Base-by-base conservation (phyloP, 805 yeast species). In the Spathaspora hagerdaliae region DNA sequence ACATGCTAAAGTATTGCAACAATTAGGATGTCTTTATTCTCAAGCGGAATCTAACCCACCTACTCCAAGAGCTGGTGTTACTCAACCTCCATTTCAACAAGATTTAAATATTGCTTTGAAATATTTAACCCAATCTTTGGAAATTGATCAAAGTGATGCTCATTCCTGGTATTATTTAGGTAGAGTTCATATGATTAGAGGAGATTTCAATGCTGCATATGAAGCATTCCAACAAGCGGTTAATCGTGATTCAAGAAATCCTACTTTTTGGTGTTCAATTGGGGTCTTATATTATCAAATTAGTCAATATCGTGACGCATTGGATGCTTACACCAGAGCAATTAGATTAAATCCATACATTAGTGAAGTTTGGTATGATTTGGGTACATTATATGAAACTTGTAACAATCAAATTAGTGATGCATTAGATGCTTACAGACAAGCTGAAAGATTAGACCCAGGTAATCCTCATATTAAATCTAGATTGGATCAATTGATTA, bases 161-260 rank as follows among this genome's bases (percentile, higher is more conserved):
- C 96, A 94, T 58, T 83, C 96, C 29, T 94, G 99, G 99, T 94
- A 94, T 68, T 87, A 94, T 63, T 68, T 94, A 41, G 99, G 99
- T 41, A 81, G 98, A 54, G 96, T 95, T 51, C 96, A 92, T 71
- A 92, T 94, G 98, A 85, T 96, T 35, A 81, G 92, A 58, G 90
- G 87, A 53, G 96, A 92, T 64, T 94, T 90, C 71, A 85, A 94
- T 49, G 90, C 94, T 41, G 98, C 99, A 1, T 94, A 92, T 67
- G 98, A 94, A 61, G 95, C 97, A 0, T 94, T 92, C 79, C 99
- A 94, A 71, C 97, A 91, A 64, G 98, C 98, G 10, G 99, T 94
- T 48, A 94, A 94, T 65, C 79, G 97, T 51, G 98, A 94, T 65
- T 85, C 96, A 34, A 79, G 97, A 63, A 94, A 94, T 65, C 98